Evolutionary conservation across 306 rosid genomes (phyloP), one percentile per base, ranked within the genome.

Genomic region (Arachis stenosperma): DNA sequence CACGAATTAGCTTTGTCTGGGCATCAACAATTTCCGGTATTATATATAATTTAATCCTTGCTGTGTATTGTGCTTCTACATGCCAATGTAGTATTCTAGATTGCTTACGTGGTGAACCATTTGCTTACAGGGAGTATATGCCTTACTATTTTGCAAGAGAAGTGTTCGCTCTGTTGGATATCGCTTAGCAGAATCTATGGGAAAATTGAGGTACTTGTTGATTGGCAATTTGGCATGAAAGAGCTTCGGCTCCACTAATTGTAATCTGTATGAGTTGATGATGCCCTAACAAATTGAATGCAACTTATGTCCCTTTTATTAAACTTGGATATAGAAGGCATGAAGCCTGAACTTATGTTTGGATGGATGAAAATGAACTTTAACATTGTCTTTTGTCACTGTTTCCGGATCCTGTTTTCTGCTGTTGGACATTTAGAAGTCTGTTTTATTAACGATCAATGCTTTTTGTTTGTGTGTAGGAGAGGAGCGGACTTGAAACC

Each of bases 141-240:
- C 94, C 51, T 84, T 94, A 57, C 88, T 94, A 63, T 94, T 94
- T 82, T 94, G 90, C 86, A 91, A 82, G 76, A 82, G 98, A 81
- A 89, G 89, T 65, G 97, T 94, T 81, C 94, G 98, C 70, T 86
- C 97, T 74, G 90, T 94, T 76, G 98, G 98, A 78, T 86, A 91
- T 79, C 97, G 97, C 58, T 84, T 94, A 75, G 97, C 97, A 69
- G 88, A 83, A 70, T 81, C 91, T 14, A 89, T 94, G 96, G 98
- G 96, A 78, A 94, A 83, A 65, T 64, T 94, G 71, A 94, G 96
- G 97, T 94, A 88, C 70, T 64, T 57, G 54, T 64, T 58, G 55
- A 17, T 69, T 66, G 55, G 69, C 50, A 14, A 52, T 15, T 65
- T 70, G 55, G 69, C 50, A 14, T 54, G 43, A n/a, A 74, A 65